Conservation (phyloP, 371 early-diverging fungal genomes). For the Mucor saturninus region DNA sequence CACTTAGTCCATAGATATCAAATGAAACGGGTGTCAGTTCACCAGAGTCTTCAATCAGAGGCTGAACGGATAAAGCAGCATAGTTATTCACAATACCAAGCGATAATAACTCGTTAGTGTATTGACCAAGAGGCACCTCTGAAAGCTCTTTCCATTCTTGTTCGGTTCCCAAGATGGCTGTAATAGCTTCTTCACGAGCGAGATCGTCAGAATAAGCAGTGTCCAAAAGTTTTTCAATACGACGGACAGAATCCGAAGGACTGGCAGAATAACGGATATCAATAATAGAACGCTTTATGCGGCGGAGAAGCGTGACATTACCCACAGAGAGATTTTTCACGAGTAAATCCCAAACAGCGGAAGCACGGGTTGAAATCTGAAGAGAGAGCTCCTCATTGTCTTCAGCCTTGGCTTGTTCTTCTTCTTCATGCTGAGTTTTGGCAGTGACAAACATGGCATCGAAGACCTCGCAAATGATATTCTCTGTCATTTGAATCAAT, state of each 20-base stretch:
- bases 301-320: slow-evolving; percentile 26
- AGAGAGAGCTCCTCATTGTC: slow-evolving; percentile 14
- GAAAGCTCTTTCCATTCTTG: slow-evolving; percentile 31
- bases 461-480: slow-evolving; percentile 27
- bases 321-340: slow-evolving; percentile 6
- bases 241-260: slow-evolving; percentile 34
- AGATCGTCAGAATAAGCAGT: slow-evolving; percentile 6
- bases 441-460: slow-evolving; percentile 35
- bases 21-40: slow-evolving; percentile 44
- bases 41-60: slow-evolving; percentile 33
- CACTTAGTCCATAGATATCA: slow-evolving; percentile 61
- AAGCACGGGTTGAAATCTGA: slow-evolving; percentile 8
- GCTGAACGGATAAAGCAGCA: slow-evolving; percentile 23
- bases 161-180: slow-evolving; percentile 22
- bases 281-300: slow-evolving; percentile 47
- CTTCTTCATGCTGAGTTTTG: slow-evolving; percentile 15
- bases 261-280: slow-evolving; percentile 47
- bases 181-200: background rate
- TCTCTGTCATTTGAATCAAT: background rate
- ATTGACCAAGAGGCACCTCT: slow-evolving; percentile 9
- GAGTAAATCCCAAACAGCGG: slow-evolving; percentile 29
- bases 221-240: slow-evolving; percentile 21
- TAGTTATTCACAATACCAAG: slow-evolving; percentile 27
- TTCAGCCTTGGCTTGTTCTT: slow-evolving; percentile 16
- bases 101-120: slow-evolving; percentile 27